Evolutionary conservation across 306 rosid species (phyloP), one percentile per base, ranked within the genome.

Genomic region (Herpetospermum pedunculosum): DNA sequence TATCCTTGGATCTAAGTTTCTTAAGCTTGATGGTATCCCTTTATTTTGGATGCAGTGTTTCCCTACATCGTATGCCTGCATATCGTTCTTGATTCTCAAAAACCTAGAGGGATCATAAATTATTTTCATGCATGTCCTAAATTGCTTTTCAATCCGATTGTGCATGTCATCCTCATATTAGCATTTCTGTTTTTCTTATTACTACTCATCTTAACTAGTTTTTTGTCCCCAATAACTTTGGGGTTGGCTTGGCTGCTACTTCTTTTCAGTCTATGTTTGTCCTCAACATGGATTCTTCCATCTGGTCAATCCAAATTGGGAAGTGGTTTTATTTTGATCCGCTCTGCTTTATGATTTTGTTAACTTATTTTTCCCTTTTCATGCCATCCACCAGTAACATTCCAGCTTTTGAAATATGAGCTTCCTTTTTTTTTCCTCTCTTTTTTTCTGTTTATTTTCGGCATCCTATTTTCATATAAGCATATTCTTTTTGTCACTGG

Each of bases 21-120:
- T 91, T 74, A 91, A 91, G 78, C 97, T 93, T 64, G 94, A 93
- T 74, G 97, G 98, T 93, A 83, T 74, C 71, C 48, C 60, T 75
- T 8, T 47, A 43, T 44, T 43, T 64, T 21, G 11, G 30, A 65
- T 21, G 72, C 37, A 38, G 21, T 23, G 0, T 68, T 43, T 43
- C 3, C 10, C 35, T 38, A 19, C 19, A 13, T 65, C 18, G 7
- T 55, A 25, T 26, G 8, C 50, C 21, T 68, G 73, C 34, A 43
- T 43, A 26, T 68, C 47, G 52, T 41, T 11, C 35, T 44, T 41
- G 19, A 41, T 67, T 41, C 35, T 67, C 6, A 23, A 41, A 23
- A 41, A 41, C 37, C 52, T 25, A 21, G 34, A 41, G 32, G 32
- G 72, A 37, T 12, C 15, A 41, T 21, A 38, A 19, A 64, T 37